phyloP scores from a whole-genome alignment of 1,284 basidiomycete species.

The Fomitopsis palustris region DNA sequence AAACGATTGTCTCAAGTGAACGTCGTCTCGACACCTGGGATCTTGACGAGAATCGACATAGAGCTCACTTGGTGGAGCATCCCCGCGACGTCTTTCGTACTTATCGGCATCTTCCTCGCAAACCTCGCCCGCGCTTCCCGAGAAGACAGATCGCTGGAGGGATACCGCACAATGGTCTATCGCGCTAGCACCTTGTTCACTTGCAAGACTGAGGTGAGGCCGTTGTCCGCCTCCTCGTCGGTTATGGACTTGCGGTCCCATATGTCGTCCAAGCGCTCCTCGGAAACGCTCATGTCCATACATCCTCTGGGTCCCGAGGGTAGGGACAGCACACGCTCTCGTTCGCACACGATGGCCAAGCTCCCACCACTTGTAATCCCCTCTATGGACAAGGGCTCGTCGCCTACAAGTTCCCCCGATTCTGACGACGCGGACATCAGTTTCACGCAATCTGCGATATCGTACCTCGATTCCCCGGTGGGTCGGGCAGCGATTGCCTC shows the following conservation, averaged over 20 bases:
- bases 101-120: slow-evolving; percentile 26
- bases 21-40: background rate
- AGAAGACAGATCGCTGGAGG: slow-evolving; percentile 14
- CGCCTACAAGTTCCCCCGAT: slow-evolving; percentile 22
- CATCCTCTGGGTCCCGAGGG: slow-evolving; percentile 44
- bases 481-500: slow-evolving; percentile 24
- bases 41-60: background rate
- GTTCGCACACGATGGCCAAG: slow-evolving; percentile 22
- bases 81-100: slow-evolving; percentile 34
- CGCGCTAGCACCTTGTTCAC: background rate
- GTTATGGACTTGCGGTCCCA: slow-evolving; percentile 3
- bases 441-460: slow-evolving; percentile 45
- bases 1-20: background rate
- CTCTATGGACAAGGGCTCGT: background rate
- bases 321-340: slow-evolving; percentile 46
- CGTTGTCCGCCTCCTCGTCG: background rate
- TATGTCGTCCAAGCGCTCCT: background rate
- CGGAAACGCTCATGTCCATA: slow-evolving; percentile 15
- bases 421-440: slow-evolving; percentile 36
- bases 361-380: slow-evolving; percentile 19
- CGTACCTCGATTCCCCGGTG: slow-evolving; percentile 40
- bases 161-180: background rate
- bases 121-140: slow-evolving; percentile 13
- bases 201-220: background rate
- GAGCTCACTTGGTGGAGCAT: slow-evolving; percentile 38